These are phyloP conservation scores for Fusarium palustre DNA, from an alignment of 2,329 filamentous ascomycete species.

Conservation along the genomic window DNA sequence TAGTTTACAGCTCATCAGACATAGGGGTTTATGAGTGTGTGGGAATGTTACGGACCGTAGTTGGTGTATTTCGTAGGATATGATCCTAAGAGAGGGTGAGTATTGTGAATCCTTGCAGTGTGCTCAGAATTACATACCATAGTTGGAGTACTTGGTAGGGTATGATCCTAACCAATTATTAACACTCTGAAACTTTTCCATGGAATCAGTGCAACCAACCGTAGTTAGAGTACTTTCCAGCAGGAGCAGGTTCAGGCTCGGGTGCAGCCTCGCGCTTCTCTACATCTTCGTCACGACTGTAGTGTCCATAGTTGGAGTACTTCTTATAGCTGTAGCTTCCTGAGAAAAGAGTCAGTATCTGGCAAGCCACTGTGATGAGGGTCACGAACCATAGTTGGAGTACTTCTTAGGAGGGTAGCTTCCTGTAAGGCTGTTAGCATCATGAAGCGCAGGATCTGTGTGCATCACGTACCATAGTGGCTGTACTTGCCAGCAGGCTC, in stretches of 20 bases:
- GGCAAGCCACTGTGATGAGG: rapidly evolving
- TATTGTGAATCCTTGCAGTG: not conserved
- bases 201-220: not conserved
- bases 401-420: slow-evolving; percentile 14
- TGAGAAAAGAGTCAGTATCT: not conserved
- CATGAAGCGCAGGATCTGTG: not conserved
- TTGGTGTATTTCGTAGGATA: slow-evolving; percentile 5
- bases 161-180: not conserved
- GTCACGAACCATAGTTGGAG: slow-evolving; percentile 16
- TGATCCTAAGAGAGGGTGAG: not conserved
- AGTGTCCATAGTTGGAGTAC: slow-evolving; percentile 16
- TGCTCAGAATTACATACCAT: not conserved
- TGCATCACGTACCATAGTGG: not conserved
- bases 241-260: not conserved
- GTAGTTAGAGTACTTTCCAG: not conserved
- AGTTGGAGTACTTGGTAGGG: not conserved
- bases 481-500: not conserved
- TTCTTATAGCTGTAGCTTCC: slow-evolving; percentile 25
- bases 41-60: slow-evolving; percentile 1
- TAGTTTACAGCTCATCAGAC: not conserved
- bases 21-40: not conserved
- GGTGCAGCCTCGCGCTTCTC: not conserved
- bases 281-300: slow-evolving; percentile 17
- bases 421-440: slow-evolving; percentile 3
- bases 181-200: not conserved